Evolutionary conservation across 495 filamentous ascomycete genomes (phyloP).

Genomic region (Aspergillus conjunctus): DNA sequence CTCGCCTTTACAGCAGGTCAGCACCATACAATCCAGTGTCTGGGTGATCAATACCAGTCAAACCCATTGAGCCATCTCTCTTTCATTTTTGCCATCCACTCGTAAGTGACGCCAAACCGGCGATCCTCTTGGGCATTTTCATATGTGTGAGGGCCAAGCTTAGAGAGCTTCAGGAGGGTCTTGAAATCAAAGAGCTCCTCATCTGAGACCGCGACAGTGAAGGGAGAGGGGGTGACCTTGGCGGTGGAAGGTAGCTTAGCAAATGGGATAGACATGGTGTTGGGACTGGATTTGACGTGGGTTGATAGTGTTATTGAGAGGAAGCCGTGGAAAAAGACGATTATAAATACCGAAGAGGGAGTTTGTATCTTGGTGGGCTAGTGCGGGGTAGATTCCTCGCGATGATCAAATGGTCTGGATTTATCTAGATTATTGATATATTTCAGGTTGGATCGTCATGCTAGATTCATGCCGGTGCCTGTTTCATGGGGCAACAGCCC

Average conservation of each 20-base stretch:
- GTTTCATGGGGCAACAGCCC: background rate
- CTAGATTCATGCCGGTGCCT: background rate
- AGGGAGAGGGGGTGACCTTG: slow-evolving; percentile 33
- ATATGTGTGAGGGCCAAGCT: slow-evolving; percentile 52
- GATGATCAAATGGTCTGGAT: background rate
- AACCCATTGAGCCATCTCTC: slow-evolving; percentile 51
- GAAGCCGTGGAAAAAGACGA: background rate
- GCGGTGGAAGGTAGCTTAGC: slow-evolving; percentile 32
- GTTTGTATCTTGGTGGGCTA: background rate
- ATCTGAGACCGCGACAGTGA: slow-evolving; percentile 48
- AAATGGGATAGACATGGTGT: slow-evolving; percentile 27
- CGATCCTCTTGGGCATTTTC: slow-evolving; percentile 50
- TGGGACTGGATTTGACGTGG: background rate
- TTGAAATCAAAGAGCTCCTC: slow-evolving; percentile 50
- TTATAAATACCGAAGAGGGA: background rate
- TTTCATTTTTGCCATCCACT: slow-evolving; percentile 58
- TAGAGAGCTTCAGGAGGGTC: slow-evolving; percentile 52
- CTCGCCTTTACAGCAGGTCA: slow-evolving; percentile 39
- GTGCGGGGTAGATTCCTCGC: background rate
- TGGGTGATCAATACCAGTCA: slow-evolving; percentile 39
- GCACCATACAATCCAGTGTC: background rate
- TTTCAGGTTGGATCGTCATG: background rate
- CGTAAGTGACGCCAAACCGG: slow-evolving; percentile 54
- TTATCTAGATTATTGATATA: background rate
- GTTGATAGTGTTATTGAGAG: background rate